These are phyloP conservation scores for Aureobasidium sp. DNA, from an alignment of 2,329 filamentous ascomycete species.

Conservation along the genomic window DNA sequence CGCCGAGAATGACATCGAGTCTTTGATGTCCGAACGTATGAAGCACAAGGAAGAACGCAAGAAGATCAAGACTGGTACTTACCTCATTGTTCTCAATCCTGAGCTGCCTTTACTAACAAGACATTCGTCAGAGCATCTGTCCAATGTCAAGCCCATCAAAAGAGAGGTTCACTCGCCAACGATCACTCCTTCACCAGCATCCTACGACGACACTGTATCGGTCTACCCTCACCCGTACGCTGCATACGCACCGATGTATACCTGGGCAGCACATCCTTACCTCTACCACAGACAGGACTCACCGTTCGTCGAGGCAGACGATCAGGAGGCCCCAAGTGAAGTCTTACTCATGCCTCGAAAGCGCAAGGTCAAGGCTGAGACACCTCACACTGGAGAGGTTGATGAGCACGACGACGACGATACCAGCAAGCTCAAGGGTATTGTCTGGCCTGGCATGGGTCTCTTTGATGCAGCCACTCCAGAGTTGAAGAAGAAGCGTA, in stretches of 20 bases:
- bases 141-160: background rate
- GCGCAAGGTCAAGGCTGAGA: background rate
- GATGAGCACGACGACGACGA: slow-evolving; percentile 23
- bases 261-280: background rate
- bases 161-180: background rate
- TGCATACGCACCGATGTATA: slow-evolving; percentile 4
- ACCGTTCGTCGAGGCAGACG: slow-evolving; percentile 12
- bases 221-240: background rate
- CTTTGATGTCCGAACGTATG: slow-evolving; percentile 69
- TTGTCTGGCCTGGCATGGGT: slow-evolving; percentile 69
- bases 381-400: background rate
- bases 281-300: background rate
- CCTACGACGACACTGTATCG: slow-evolving; percentile 12
- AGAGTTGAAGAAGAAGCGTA: slow-evolving; percentile 63
- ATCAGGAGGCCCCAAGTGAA: slow-evolving; percentile 20
- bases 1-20: slow-evolving; percentile 57
- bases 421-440: slow-evolving; percentile 54
- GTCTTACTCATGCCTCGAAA: background rate
- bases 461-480: slow-evolving; percentile 72
- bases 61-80: slow-evolving; percentile 8
- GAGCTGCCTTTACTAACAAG: background rate
- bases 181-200: slow-evolving; percentile 18
- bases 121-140: background rate
- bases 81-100: background rate
- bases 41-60: slow-evolving; percentile 52